Conservation (phyloP, 1,139 yeast species). For the Sugiyamaella grinbergsii region DNA sequence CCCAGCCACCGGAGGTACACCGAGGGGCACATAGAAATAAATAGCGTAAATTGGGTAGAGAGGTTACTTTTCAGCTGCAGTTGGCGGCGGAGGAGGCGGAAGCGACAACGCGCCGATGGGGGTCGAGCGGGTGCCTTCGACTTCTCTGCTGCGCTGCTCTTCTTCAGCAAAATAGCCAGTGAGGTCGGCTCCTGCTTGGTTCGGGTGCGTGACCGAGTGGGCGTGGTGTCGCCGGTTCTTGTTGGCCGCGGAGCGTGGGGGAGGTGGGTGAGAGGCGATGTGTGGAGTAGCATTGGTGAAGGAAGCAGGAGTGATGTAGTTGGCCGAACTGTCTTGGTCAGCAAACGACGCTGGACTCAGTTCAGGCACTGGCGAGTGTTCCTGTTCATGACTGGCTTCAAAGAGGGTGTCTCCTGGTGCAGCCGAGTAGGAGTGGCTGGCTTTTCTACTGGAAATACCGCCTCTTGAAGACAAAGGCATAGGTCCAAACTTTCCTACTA, state of each 20-base stretch:
- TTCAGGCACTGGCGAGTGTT: constrained; percentile 15
- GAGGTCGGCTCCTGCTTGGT: constrained; percentile 31
- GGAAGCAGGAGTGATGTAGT: constrained; percentile 27
- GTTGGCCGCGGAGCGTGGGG: constrained; percentile 17
- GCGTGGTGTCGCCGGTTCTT: constrained; percentile 25
- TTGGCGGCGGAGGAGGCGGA: constrained; percentile 34
- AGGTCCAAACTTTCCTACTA: constrained; percentile 50
- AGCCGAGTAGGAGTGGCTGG: constrained; percentile 12
- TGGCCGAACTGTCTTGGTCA: background rate
- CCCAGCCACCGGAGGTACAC: background rate
- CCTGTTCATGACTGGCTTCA: constrained; percentile 35
- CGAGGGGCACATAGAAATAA: constrained; percentile 12
- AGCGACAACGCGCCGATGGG: constrained; percentile 15
- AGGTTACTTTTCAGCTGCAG: constrained; percentile 6
- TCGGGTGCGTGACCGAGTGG: constrained; percentile 14
- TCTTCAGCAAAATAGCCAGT: constrained; percentile 44
- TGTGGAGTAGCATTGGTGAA: constrained; percentile 28
- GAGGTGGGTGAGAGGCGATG: constrained; percentile 22
- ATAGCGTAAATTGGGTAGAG: constrained; percentile 10
- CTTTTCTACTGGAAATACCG: constrained; percentile 12
- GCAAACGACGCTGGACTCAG: too few species aligned
- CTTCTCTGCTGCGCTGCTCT: constrained; percentile 38
- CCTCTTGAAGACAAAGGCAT: constrained; percentile 21
- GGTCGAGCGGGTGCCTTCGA: constrained; percentile 34
- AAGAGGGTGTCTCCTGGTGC: constrained; percentile 43